Conservation (phyloP, 495 filamentous ascomycete species). For the Penicillium soppii region DNA sequence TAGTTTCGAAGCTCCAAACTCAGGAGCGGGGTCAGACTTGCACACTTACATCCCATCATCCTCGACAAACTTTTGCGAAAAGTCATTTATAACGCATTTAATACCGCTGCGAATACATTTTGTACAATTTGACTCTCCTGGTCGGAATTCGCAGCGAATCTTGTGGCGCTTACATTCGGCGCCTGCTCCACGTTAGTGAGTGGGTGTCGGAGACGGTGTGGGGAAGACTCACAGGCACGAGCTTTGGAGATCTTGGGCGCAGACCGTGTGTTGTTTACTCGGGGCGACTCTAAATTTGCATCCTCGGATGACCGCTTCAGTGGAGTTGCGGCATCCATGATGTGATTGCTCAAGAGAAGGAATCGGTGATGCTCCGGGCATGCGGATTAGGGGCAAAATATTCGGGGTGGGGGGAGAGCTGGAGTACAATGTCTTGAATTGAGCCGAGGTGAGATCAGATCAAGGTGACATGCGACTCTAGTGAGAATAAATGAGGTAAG, state of each 20-base stretch:
- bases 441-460: not conserved
- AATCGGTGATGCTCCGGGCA: conserved; percentile 38
- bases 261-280: conserved; percentile 18
- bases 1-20: not conserved
- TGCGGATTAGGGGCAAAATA: conserved; percentile 17
- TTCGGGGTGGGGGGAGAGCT: conserved; percentile 11
- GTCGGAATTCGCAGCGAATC: conserved; percentile 46
- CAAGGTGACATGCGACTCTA: not conserved
- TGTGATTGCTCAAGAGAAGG: conserved; percentile 36
- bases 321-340: conserved; percentile 26
- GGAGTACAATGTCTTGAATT: not conserved
- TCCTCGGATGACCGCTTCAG: conserved; percentile 46
- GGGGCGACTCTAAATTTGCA: conserved; percentile 37
- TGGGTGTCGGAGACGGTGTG: conserved; percentile 8
- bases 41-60: conserved; percentile 44
- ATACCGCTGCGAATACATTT: conserved; percentile 49
- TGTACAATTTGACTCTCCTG: conserved; percentile 42
- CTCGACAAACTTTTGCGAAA: conserved; percentile 51
- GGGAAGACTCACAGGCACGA: conserved; percentile 42
- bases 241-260: conserved; percentile 47
- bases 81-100: conserved; percentile 50
- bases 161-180: conserved; percentile 51
- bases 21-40: not conserved
- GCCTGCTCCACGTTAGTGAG: conserved; percentile 22
- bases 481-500: not conserved